Evolutionary conservation across 164 flowering plant genomes (phyloP), one percentile per base, ranked within the genome.

Genomic region (Aristolochia contorta): DNA sequence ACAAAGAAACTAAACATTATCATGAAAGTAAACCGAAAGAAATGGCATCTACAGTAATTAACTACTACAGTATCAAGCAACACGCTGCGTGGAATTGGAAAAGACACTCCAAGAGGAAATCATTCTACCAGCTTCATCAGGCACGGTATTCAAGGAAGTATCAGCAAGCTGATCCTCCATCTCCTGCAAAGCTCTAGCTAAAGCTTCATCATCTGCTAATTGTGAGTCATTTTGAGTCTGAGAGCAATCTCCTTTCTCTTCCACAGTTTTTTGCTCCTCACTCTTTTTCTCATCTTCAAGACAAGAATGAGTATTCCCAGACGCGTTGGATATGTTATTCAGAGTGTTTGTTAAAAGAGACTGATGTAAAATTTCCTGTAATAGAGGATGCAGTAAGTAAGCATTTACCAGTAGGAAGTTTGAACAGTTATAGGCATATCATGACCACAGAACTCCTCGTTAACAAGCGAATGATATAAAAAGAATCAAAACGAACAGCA

Each of bases 121-220:
- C 53, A 18, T 23, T 32, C n/a, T 68, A 69, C 76, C 72, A 14
- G 60, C 50, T 63, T 63, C 54, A 59, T 63, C 65, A 22, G 56
- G 62, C 57, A 24, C 52, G 30, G 61, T 16, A 56, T 47, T 21
- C 23, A 69, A 24, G 22, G 57, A 62, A 58, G 62, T 47, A 47
- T 12, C 51, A 20, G 19, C 51, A 30, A 58, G 24, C 30, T 62
- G 67, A 58, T 47, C 45, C 58, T 72, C 76, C 67, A 58, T 12
- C 54, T 69, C 76, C 56, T 69, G 72, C 68, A 73, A 59, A 54
- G 56, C 32, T 52, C 32, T 59, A 56, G 76, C 76, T 45, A 66
- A 66, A 59, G 67, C 76, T 66, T 66, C 76, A 57, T 73, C 76
- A 8, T n/a, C 20, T 23, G 32, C 70, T 47, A 69, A 53, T 50